phyloP scores from a whole-genome alignment of 257 asterid species.

The Rubia yunnanensis region DNA sequence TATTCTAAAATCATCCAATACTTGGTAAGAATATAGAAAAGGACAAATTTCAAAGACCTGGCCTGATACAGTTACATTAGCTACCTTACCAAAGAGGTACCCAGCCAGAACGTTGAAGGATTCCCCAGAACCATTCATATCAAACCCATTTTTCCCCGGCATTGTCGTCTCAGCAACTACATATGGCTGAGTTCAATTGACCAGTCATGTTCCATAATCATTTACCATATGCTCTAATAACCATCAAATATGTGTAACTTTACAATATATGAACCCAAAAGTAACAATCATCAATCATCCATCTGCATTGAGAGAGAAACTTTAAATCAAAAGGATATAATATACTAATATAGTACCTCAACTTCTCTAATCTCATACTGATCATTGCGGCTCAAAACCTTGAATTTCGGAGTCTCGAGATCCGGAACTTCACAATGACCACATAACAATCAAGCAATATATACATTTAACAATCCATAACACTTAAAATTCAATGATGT shows the following conservation, averaged over 20 bases:
- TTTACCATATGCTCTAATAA: not conserved
- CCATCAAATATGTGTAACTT: too few species aligned
- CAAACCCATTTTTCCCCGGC: constrained; percentile 82
- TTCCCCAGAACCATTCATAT: constrained; percentile 61
- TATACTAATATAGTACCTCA: constrained; percentile 44
- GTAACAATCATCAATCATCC: not conserved
- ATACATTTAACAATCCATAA: not conserved
- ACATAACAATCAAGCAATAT: not conserved
- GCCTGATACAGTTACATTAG: constrained; percentile 11
- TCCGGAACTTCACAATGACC: constrained; percentile 49
- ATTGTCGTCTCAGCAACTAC: constrained; percentile 76
- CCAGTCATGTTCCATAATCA: not conserved
- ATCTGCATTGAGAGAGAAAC: not conserved
- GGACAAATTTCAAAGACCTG: constrained; percentile 2
- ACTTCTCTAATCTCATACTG: constrained; percentile 75
- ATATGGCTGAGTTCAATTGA: constrained; percentile 42
- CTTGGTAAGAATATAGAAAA: constrained; percentile 1
- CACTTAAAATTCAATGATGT: not conserved
- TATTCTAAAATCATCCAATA: constrained; percentile 41
- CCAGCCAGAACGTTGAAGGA: constrained; percentile 75
- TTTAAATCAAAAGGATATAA: not conserved
- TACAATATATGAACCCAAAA: not conserved
- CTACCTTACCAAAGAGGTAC: constrained; percentile 97
- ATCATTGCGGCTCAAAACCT: constrained; percentile 46
- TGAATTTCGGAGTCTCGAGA: constrained; percentile 70